Evolutionary conservation across 2,329 filamentous ascomycete species (phyloP), one percentile per base, ranked within the genome.

Genomic region (Ceratocystis ficicola): DNA sequence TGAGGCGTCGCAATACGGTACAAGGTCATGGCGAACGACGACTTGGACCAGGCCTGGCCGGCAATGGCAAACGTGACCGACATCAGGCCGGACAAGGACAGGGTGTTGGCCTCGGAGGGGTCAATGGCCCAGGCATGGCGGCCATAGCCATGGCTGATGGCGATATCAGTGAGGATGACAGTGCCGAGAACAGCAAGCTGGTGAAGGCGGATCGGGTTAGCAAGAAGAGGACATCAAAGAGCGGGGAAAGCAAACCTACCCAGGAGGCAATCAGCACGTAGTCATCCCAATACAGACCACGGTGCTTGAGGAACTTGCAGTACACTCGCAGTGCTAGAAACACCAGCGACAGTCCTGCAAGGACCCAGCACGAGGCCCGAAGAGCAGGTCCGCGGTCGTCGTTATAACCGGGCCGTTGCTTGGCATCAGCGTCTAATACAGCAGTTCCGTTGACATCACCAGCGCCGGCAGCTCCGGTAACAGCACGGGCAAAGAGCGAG

Each of bases 221-320:
- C 25, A 62, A n/a, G 48, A 10, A 28, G 1, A 52, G 22, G 55
- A 4, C 7, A 20, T 12, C 10, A 32, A 2, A 12, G 25, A 10
- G 41, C 15, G 28, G 59, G 10, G 22, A 44, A 44, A 12, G 15
- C 6, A 44, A 36, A 63, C 66, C 50, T 48, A 68, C 66, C 69
- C 73, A 75, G 10, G 74, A 70, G 8, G 68, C 67, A n/a, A 76
- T 71, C 60, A 76, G 68, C 17, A 74, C 60, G 68, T 74, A 72
- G 68, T 76, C 75, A 66, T 76, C 75, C 72, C 73, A 75, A 73
- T 74, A 76, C 30, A 76, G 44, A 59, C 74, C 74, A 44, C 72
- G 71, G 1, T 72, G 72, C 12, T 73, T 71, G 70, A 72, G 73
- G 32, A 72, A 61, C 62, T 76, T 76, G 71, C 74, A 76, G 70